Evolutionary conservation across 768 basidiomycete species (phyloP).

Genomic region (Scleroderma citrinum): DNA sequence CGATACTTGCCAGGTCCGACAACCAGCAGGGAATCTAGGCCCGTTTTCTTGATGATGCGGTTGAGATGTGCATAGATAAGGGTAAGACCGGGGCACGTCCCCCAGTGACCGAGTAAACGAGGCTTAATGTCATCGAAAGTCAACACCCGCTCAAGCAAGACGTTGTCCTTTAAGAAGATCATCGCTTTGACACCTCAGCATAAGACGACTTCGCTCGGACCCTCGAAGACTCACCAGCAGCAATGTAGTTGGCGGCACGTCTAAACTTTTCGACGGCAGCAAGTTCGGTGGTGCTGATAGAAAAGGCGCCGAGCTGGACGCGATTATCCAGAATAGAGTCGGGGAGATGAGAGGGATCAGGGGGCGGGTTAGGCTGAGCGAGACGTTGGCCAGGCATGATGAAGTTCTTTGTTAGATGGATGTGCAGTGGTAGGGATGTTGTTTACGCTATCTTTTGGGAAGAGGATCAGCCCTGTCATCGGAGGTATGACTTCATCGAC

Average conservation of each 20-base stretch:
- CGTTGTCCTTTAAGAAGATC: conserved; percentile 78
- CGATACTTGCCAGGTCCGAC: conserved; percentile 61
- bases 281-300: conserved; percentile 47
- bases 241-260: conserved; percentile 62
- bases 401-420: not conserved
- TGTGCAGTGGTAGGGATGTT: too few species aligned
- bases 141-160: conserved; percentile 55
- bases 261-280: conserved; percentile 47
- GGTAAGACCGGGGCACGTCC: conserved; percentile 73
- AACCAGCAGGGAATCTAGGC: conserved; percentile 64
- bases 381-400: conserved; percentile 57
- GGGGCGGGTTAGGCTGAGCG: conserved; percentile 58
- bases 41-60: conserved; percentile 53
- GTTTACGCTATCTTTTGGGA: too few species aligned
- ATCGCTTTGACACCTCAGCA: conserved; percentile 43
- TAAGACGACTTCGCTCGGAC: not conserved
- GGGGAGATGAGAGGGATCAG: conserved; percentile 64
- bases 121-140: conserved; percentile 70
- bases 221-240: conserved; percentile 46
- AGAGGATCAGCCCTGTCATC: too few species aligned
- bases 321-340: conserved; percentile 46
- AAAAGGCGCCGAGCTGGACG: conserved; percentile 43
- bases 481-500: too few species aligned
- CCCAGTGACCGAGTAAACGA: conserved; percentile 80
- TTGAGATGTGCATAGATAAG: conserved; percentile 71